phyloP scores from a whole-genome alignment of 2,329 filamentous ascomycete species.

The Sporothrix brasiliensis region DNA sequence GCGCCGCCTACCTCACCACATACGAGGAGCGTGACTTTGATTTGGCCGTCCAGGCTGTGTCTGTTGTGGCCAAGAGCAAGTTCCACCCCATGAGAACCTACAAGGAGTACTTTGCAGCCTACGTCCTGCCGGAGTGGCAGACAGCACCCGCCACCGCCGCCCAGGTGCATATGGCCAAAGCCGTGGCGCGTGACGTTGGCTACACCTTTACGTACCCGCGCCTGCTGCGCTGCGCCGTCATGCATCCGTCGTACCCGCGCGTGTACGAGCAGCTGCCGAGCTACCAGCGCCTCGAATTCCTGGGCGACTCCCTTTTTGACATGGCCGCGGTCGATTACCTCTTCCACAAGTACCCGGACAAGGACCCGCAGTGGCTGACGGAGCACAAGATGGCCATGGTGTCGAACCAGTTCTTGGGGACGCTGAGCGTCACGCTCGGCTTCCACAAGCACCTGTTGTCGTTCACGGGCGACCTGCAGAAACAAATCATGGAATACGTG shows the following conservation, averaged over 20 bases:
- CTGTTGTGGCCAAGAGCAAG: constrained; percentile 67
- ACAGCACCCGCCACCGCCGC: constrained; percentile 61
- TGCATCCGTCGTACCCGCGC: constrained; percentile 79
- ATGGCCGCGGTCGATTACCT: constrained; percentile 82
- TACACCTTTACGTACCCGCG: constrained; percentile 73
- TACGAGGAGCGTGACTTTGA: constrained; percentile 52
- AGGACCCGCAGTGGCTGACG: constrained; percentile 93
- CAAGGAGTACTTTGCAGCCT: constrained; percentile 71
- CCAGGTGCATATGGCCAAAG: constrained; percentile 68
- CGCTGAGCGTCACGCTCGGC: constrained; percentile 74
- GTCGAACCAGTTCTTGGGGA: constrained; percentile 90
- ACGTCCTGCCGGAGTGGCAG: constrained; percentile 73
- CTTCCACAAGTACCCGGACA: constrained; percentile 73
- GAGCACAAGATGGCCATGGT: constrained; percentile 99
- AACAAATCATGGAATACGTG: constrained; percentile 58
- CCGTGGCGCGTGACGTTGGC: constrained; percentile 61
- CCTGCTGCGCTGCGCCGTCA: constrained; percentile 81
- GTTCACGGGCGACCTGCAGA: constrained; percentile 51
- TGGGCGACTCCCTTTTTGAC: constrained; percentile 87
- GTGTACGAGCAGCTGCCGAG: constrained; percentile 77
- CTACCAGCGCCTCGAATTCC: constrained; percentile 89
- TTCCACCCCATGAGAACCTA: constrained; percentile 72
- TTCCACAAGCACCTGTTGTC: constrained; percentile 74
- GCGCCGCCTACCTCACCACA: constrained; percentile 69
- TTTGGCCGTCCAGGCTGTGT: constrained; percentile 65